These are phyloP conservation scores for Cruciata laevipes DNA, from an alignment of 257 asterid genomes.

Conservation along the genomic window DNA sequence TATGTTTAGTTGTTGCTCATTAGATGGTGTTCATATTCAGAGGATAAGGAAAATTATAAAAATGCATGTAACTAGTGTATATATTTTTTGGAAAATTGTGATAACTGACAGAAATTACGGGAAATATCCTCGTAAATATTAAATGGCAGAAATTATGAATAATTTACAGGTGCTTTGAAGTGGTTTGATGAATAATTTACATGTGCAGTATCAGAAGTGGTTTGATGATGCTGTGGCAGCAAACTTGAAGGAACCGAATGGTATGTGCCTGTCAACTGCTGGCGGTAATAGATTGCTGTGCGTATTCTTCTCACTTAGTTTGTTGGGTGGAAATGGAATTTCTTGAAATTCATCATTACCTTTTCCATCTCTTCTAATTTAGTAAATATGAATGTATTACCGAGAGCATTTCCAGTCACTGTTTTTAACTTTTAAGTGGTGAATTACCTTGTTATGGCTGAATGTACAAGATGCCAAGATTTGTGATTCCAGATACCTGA, in stretches of 20 bases:
- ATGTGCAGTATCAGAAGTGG: conserved; percentile 83
- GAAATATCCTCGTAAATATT: conserved; percentile 1
- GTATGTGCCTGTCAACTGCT: conserved; percentile 89
- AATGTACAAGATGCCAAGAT: background rate
- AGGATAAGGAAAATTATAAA: background rate
- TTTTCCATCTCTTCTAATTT: background rate
- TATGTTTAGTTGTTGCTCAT: background rate
- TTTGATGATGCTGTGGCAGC: conserved; percentile 90
- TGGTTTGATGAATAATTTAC: no score
- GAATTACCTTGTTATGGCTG: background rate
- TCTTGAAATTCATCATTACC: background rate
- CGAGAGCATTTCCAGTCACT: background rate
- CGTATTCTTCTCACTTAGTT: conserved; percentile 18
- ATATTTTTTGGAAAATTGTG: background rate
- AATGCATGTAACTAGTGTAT: background rate
- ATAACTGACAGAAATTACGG: background rate
- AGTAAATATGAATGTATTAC: background rate
- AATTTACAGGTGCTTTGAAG: no score
- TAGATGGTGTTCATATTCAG: background rate
- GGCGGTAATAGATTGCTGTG: conserved; percentile 84
- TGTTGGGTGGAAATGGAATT: background rate
- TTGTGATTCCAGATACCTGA: background rate
- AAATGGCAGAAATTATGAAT: conserved; percentile 16
- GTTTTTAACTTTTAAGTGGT: background rate
- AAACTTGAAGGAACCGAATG: conserved; percentile 88